Evolutionary conservation across 768 basidiomycete species (phyloP).

Genomic region (Stropharia rugosoannulata): DNA sequence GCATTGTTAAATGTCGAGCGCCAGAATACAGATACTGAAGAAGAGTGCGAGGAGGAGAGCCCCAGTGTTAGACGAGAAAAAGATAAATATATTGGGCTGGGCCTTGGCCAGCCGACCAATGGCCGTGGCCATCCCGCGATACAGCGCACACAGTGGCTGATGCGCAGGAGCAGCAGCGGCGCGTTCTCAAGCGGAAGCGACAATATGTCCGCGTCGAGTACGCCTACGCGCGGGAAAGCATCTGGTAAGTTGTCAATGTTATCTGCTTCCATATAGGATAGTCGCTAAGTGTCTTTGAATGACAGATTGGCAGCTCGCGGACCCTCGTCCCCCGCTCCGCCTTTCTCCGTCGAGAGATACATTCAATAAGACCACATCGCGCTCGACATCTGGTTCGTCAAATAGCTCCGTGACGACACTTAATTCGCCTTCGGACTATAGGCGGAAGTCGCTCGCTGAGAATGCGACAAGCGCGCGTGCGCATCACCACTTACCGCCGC

Average conservation of each 20-base stretch:
- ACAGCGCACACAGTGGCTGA: constrained; percentile 56
- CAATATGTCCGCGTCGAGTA: constrained; percentile 50
- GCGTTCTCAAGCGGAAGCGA: constrained; percentile 80
- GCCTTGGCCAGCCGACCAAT: constrained; percentile 46
- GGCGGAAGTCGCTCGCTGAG: constrained; percentile 11
- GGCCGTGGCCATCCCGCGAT: constrained; percentile 28
- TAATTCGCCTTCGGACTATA: constrained; percentile 45
- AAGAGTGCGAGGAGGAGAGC: constrained; percentile 60
- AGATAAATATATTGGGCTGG: constrained; percentile 58
- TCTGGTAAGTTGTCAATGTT: constrained; percentile 35
- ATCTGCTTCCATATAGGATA: constrained; percentile 3
- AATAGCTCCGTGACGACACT: constrained; percentile 45
- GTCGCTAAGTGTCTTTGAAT: constrained; percentile 4
- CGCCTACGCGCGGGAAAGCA: constrained; percentile 61
- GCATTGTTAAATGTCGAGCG: constrained; percentile 33
- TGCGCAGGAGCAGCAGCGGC: constrained; percentile 79
- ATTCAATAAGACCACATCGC: constrained; percentile 37
- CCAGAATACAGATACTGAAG: constrained; percentile 57
- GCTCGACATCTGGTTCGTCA: constrained; percentile 61
- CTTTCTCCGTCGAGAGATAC: constrained; percentile 46
- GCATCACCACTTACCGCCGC: constrained; percentile 21
- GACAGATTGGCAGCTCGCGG: constrained; percentile 57
- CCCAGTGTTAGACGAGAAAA: constrained; percentile 52
- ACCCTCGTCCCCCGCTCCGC: constrained; percentile 45
- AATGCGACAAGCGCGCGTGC: neutral